phyloP scores from a whole-genome alignment of 1,139 yeast genomes.

The Wickerhamiella infanticola region DNA sequence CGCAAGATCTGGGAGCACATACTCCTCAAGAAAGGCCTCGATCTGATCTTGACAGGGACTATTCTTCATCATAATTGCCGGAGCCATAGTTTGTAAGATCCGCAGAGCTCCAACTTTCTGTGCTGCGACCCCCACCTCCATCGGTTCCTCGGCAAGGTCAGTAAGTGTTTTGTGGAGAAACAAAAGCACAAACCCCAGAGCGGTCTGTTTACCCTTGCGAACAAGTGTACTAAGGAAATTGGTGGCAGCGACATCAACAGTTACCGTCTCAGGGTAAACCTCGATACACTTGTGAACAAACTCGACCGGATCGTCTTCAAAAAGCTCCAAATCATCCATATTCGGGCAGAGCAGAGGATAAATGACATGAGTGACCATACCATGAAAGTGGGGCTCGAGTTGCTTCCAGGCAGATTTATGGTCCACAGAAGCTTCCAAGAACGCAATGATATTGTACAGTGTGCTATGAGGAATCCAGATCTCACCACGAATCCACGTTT shows the following conservation, averaged over 20 bases:
- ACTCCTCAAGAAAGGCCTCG: slow-evolving; percentile 49
- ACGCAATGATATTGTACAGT: slow-evolving; percentile 49
- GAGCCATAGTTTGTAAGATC: slow-evolving; percentile 59
- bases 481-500: slow-evolving; percentile 49
- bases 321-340: slow-evolving; percentile 53
- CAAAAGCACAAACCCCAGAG: slow-evolving; percentile 47
- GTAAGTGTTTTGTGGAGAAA: slow-evolving; percentile 46
- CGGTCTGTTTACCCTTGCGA: slow-evolving; percentile 41
- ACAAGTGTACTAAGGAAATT: slow-evolving; percentile 61
- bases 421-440: slow-evolving; percentile 54
- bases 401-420: slow-evolving; percentile 57
- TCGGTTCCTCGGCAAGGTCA: slow-evolving; percentile 27
- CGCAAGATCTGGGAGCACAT: slow-evolving; percentile 57
- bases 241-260: slow-evolving; percentile 72
- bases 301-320: slow-evolving; percentile 83
- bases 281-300: slow-evolving; percentile 72
- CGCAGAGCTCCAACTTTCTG: slow-evolving; percentile 70
- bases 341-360: slow-evolving; percentile 67
- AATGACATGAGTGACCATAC: slow-evolving; percentile 53
- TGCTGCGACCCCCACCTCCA: slow-evolving; percentile 45
- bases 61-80: slow-evolving; percentile 36
- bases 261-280: slow-evolving; percentile 51
- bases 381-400: slow-evolving; percentile 53
- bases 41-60: slow-evolving; percentile 51
- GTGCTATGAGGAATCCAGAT: slow-evolving; percentile 60